Conservation (phyloP, 345 rosid genomes). For the Trapa incisa region DNA sequence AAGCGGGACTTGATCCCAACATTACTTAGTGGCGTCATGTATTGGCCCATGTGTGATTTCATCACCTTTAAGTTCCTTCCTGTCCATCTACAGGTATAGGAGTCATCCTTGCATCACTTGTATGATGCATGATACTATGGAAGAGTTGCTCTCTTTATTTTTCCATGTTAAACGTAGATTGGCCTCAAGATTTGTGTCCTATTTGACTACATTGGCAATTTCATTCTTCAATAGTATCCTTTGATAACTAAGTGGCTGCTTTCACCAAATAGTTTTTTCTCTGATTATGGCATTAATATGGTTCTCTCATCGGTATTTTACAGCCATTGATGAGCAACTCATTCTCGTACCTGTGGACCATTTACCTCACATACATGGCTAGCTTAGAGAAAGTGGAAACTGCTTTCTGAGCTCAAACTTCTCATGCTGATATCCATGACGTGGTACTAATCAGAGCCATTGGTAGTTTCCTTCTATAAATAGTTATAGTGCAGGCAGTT, state of each 20-base stretch:
- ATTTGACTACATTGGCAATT: background rate
- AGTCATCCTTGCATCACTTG: background rate
- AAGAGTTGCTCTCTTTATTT: no score
- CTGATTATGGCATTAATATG: background rate
- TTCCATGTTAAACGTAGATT: no score
- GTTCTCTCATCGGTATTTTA: slow-evolving; percentile 9
- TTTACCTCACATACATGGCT: slow-evolving; percentile 85
- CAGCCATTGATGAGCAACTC: slow-evolving; percentile 92
- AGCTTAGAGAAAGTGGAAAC: slow-evolving; percentile 38
- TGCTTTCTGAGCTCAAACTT: slow-evolving; percentile 1
- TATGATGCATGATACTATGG: no score
- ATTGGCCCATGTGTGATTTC: slow-evolving; percentile 89
- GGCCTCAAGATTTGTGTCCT: background rate
- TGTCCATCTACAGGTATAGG: slow-evolving; percentile 69
- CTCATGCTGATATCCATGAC: background rate
- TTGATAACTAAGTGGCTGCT: background rate
- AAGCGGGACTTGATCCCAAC: slow-evolving; percentile 71
- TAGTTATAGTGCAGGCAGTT: background rate
- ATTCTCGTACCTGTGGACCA: slow-evolving; percentile 82
- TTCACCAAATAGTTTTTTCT: background rate
- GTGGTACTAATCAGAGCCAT: background rate
- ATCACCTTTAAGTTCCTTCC: slow-evolving; percentile 72
- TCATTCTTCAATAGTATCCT: background rate
- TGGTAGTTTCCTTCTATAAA: background rate
- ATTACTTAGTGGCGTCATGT: slow-evolving; percentile 54